Evolutionary conservation across 805 yeast genomes (phyloP).

Genomic region (Hanseniaspora valbyensis): DNA sequence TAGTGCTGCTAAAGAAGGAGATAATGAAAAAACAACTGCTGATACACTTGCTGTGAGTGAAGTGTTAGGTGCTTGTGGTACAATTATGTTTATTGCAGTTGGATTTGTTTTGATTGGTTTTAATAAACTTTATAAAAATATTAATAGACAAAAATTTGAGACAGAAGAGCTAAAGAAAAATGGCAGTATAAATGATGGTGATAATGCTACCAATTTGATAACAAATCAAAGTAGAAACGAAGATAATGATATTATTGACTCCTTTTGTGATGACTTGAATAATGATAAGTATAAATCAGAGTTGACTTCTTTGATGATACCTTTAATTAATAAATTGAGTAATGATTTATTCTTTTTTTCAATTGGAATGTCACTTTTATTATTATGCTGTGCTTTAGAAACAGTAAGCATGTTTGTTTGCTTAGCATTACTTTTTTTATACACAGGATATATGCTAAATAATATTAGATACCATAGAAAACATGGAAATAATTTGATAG

Average conservation of each 20-base stretch:
- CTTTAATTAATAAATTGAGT: constrained; percentile 16
- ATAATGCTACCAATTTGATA: too few relatives aligned
- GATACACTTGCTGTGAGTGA: constrained; percentile 30
- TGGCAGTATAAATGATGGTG: neutral
- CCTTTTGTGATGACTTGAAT: neutral
- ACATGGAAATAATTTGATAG: neutral
- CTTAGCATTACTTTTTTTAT: constrained; percentile 23
- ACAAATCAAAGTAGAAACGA: too few relatives aligned
- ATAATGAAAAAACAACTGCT: constrained; percentile 11
- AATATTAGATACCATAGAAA: constrained; percentile 11
- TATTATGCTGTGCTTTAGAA: constrained; percentile 22
- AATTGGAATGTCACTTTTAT: constrained; percentile 22
- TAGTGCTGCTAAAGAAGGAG: neutral
- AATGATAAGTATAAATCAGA: neutral
- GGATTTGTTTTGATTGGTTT: constrained; percentile 26
- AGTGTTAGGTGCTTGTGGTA: constrained; percentile 31
- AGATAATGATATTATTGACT: neutral
- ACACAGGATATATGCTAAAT: constrained; percentile 20
- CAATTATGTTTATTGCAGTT: constrained; percentile 28
- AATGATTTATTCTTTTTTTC: constrained; percentile 25
- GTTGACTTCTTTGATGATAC: neutral
- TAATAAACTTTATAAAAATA: constrained; percentile 21
- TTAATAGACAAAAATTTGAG: neutral
- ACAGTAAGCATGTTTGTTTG: constrained; percentile 25
- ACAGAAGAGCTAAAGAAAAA: neutral